Conservation (phyloP, 1,284 basidiomycete species). For the Ustilago crameri region DNA sequence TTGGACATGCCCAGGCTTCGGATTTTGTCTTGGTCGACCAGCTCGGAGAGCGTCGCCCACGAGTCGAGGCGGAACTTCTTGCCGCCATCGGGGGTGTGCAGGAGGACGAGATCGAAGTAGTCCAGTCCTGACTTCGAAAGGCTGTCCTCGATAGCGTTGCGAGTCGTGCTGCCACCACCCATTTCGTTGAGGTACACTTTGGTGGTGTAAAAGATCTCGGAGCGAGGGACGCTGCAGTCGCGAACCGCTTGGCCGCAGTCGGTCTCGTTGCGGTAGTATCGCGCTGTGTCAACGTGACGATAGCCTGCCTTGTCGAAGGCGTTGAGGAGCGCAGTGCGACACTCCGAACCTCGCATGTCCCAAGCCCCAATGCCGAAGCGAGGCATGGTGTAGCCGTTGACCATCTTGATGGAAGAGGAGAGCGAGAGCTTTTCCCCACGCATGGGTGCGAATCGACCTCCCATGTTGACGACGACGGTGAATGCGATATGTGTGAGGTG, state of each 20-base stretch:
- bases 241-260: slow-evolving; percentile 84
- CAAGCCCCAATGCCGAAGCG: slow-evolving; percentile 51
- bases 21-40: slow-evolving; percentile 53
- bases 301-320: slow-evolving; percentile 69
- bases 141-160: slow-evolving; percentile 73
- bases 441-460: slow-evolving; percentile 25
- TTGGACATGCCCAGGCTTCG: slow-evolving; percentile 74
- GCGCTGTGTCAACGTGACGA: slow-evolving; percentile 59
- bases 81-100: slow-evolving; percentile 55
- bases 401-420: slow-evolving; percentile 30
- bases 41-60: slow-evolving; percentile 55
- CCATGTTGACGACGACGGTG: slow-evolving; percentile 15
- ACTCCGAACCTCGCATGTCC: slow-evolving; percentile 42
- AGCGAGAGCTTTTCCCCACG: slow-evolving; percentile 28
- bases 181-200: slow-evolving; percentile 72
- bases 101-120: slow-evolving; percentile 72
- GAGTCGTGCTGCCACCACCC: slow-evolving; percentile 68
- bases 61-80: slow-evolving; percentile 68
- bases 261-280: slow-evolving; percentile 76
- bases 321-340: slow-evolving; percentile 26
- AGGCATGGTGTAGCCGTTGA: slow-evolving; percentile 41
- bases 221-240: slow-evolving; percentile 77
- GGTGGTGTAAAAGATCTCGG: slow-evolving; percentile 84
- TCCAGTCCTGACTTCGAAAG: slow-evolving; percentile 77
- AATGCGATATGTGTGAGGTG: neutral